Conservation (phyloP, 768 basidiomycete genomes). For the Tricholoma bakamatsutake region DNA sequence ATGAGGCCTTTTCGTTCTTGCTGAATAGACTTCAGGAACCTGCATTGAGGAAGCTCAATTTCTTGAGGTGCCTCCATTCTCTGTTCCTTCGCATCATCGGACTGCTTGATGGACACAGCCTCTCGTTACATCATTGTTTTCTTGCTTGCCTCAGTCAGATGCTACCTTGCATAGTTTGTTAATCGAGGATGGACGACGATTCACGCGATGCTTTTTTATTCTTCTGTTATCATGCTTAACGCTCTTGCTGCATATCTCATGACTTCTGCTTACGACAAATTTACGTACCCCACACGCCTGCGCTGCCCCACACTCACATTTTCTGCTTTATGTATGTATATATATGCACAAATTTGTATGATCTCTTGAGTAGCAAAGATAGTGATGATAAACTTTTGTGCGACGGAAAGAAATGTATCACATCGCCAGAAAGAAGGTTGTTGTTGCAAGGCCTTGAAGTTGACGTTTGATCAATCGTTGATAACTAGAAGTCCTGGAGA, state of each 20-base stretch:
- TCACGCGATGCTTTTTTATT: neutral
- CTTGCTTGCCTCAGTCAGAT: slow-evolving; percentile 1
- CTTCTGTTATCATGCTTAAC: neutral
- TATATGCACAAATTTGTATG: neutral
- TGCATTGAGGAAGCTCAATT: neutral
- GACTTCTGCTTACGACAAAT: neutral
- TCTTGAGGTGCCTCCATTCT: neutral
- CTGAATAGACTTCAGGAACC: neutral
- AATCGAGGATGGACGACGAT: neutral
- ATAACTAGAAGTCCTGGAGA: too few species aligned
- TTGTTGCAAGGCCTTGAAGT: too few species aligned
- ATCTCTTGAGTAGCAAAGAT: neutral
- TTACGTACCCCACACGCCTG: neutral
- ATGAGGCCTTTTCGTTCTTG: neutral
- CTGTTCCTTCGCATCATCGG: neutral
- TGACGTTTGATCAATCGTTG: too few species aligned
- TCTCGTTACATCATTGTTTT: neutral
- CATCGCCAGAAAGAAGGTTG: too few species aligned
- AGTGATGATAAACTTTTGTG: neutral
- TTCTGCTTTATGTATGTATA: neutral
- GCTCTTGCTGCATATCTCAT: neutral
- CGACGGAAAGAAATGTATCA: too few species aligned
- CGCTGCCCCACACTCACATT: neutral
- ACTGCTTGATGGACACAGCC: neutral
- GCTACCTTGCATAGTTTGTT: neutral